Percentiles rank a stretch among this genome's conserved stretches.
Conservation (phyloP, 2,329 filamentous ascomycete genomes). For the Aspergillus tanneri region DNA sequence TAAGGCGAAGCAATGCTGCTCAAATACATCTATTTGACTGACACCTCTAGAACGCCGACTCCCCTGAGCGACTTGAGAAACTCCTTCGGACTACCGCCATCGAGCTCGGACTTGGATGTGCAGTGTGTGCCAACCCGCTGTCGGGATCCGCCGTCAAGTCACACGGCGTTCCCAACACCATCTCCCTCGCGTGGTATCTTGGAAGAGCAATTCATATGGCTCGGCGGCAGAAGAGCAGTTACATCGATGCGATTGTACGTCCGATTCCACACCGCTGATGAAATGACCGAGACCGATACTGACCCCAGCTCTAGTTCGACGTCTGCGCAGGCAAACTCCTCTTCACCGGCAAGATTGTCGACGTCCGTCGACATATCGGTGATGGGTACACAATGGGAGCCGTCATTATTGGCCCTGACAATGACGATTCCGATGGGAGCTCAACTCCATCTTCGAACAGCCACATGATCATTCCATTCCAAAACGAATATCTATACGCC, state of each 20-base stretch:
- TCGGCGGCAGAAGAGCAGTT: constrained; percentile 27
- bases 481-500: constrained; percentile 33
- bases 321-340: constrained; percentile 36
- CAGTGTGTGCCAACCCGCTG: constrained; percentile 26
- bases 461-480: constrained; percentile 25
- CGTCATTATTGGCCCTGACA: constrained; percentile 30
- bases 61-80: constrained; percentile 24
- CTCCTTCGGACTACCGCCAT: constrained; percentile 5
- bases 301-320: constrained; percentile 23
- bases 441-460: neutral
- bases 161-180: constrained; percentile 30
- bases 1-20: neutral
- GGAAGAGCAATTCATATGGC: constrained; percentile 29
- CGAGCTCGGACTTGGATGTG: constrained; percentile 10
- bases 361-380: constrained; percentile 40
- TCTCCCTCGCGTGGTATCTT: constrained; percentile 34
- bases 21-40: neutral
- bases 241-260: constrained; percentile 45
- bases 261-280: constrained; percentile 10
- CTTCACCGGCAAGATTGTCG: constrained; percentile 49
- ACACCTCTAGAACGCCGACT: constrained; percentile 22
- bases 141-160: constrained; percentile 24
- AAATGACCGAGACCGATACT: neutral
- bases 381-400: constrained; percentile 42
- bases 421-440: constrained; percentile 10